phyloP scores from a whole-genome alignment of 257 asterid genomes.

The Marsdenia floribunda region DNA sequence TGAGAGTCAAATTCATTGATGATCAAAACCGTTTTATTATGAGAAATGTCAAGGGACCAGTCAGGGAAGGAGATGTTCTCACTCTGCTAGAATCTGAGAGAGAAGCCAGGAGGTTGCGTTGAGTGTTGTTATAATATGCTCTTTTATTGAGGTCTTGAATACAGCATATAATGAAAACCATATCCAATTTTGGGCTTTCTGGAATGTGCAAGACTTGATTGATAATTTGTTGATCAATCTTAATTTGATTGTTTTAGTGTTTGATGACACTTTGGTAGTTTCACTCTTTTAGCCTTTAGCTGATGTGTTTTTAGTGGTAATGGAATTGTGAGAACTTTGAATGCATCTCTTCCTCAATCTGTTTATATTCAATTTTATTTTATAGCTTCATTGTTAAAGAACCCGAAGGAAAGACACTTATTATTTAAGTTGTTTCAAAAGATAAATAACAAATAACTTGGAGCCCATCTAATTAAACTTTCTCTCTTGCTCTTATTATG shows the following conservation, averaged over 20 bases:
- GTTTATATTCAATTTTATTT: too few species aligned
- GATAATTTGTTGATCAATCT: background rate
- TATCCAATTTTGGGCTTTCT: background rate
- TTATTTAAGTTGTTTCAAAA: too few species aligned
- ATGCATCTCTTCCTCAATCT: background rate
- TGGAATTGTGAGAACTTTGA: background rate
- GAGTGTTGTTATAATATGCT: background rate
- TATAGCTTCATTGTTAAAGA: too few species aligned
- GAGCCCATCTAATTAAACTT: too few species aligned
- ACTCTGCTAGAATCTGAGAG: constrained; percentile 32
- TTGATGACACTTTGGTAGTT: background rate
- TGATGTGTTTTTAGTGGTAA: background rate
- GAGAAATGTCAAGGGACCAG: constrained; percentile 38
- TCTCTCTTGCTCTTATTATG: too few species aligned
- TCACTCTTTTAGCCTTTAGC: background rate
- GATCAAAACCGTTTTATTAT: constrained; percentile 29
- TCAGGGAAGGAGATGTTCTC: constrained; percentile 30
- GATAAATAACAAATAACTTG: too few species aligned
- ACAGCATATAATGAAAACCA: background rate
- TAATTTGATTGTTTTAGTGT: background rate
- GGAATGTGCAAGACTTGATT: too few species aligned
- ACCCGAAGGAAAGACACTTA: too few species aligned
- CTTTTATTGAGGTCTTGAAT: background rate
- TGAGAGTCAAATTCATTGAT: constrained; percentile 30
- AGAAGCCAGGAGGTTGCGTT: constrained; percentile 31